Evolutionary conservation across 345 rosid species (phyloP), one percentile per base, ranked within the genome.

Genomic region (Camelina sativa): DNA sequence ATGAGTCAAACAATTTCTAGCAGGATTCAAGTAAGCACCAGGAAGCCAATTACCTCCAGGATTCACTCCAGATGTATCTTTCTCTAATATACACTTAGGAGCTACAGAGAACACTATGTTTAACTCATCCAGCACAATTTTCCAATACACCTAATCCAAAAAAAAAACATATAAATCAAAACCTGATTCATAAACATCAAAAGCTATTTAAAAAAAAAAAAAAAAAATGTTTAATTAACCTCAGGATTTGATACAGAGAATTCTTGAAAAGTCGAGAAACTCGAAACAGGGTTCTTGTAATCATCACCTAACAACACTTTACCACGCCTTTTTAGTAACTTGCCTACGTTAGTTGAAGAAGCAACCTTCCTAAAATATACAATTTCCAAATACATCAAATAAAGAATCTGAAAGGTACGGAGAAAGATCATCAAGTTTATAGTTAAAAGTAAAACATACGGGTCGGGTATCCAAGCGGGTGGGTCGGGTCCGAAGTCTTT

Each of bases 21-120:
- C 97, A 76, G 97, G 86, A 56, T 95, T 95, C 69, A 90, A 54
- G 70, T 57, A 80, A 23, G 96, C 97, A 64, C 97, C 97, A 53
- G 93, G 97, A 80, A 95, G 89, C 99, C 99, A 95, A 75, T 82
- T 79, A 34, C 92, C 99, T 28, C 97, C 96, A 2, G 97, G 97
- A 34, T 71, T 74, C 62, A 80, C 81, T 19, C 72, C 82, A 69
- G 67, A 41, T 32, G 84, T 62, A 71, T 79, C 63, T 65, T 82
- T 88, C 3, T 60, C 72, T 30, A 89, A 71, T 54, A 95, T 84
- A 59, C 86, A 79, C 35, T 83, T 63, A 1, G 99, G 99, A 84
- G 91, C 88, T 10, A 81, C 82, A 0, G 91, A 84, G 73, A 86
- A 92, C 60, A 80, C 69, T 55, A 90, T 61, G 43, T 73, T 55